Conservation (phyloP, 2,329 filamentous ascomycete species). For the Penicillium sp. region DNA sequence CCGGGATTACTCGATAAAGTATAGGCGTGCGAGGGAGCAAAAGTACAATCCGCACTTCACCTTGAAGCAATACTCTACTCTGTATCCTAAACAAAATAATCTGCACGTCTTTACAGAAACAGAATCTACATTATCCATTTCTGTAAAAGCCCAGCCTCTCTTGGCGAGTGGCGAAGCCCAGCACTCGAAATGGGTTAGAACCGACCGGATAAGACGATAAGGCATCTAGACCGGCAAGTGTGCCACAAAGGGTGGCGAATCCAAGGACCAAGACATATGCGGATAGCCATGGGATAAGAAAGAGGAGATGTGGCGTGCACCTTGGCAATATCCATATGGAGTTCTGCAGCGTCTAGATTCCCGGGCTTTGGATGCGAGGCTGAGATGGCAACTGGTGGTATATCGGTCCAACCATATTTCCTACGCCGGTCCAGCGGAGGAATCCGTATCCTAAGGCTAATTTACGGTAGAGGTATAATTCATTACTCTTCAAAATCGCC, state of each 20-base stretch:
- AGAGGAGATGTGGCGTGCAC: not conserved
- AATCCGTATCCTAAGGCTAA: not conserved
- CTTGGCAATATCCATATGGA: not conserved
- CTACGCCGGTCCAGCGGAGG: not conserved
- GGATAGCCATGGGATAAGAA: not conserved
- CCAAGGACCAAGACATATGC: not conserved
- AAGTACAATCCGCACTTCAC: not conserved
- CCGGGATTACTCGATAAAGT: not conserved
- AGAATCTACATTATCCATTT: too few relatives aligned
- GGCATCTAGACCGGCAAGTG: not conserved
- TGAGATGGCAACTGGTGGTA: not conserved
- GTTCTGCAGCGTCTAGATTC: not conserved
- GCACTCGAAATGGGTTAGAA: not conserved
- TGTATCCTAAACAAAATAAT: too few relatives aligned
- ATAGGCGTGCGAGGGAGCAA: not conserved
- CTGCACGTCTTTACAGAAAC: too few relatives aligned
- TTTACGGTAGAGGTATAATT: not conserved
- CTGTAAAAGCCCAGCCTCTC: too few relatives aligned
- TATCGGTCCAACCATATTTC: not conserved
- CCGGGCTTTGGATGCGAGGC: not conserved
- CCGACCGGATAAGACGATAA: conserved; percentile 8
- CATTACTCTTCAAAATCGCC: not conserved
- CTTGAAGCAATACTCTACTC: too few relatives aligned
- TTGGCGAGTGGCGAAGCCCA: too few relatives aligned
- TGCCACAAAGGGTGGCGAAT: not conserved